Conservation (phyloP, 805 yeast species). For the Babjeviella inositovora region DNA sequence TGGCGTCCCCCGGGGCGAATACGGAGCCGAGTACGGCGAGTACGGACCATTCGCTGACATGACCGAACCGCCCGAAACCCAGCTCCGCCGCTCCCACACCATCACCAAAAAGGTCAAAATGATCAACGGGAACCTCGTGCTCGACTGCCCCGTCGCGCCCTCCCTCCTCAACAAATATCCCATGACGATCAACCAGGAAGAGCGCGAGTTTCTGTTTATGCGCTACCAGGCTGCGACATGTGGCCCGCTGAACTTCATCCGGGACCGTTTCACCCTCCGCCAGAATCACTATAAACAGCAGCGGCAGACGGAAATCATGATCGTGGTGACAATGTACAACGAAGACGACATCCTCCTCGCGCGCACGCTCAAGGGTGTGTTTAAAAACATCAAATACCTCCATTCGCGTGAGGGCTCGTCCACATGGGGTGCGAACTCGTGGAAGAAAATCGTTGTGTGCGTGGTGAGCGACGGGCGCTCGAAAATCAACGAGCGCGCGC, state of each 20-base stretch:
- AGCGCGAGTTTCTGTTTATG: conserved; percentile 41
- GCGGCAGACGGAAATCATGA: conserved; percentile 42
- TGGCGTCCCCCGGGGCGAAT: no score
- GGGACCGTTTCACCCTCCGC: conserved; percentile 38
- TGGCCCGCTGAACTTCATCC: conserved; percentile 49
- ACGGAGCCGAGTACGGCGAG: no score
- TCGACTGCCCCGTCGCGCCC: conserved; percentile 82
- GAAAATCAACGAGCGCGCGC: conserved; percentile 45
- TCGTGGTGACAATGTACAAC: conserved; percentile 51
- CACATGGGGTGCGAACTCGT: conserved; percentile 29
- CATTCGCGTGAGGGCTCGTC: conserved; percentile 27
- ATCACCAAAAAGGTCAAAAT: conserved; percentile 29
- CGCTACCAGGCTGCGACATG: conserved; percentile 51
- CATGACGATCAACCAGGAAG: conserved; percentile 9
- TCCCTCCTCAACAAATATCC: conserved; percentile 39
- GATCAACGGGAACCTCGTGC: conserved; percentile 65
- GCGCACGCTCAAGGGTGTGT: conserved; percentile 45
- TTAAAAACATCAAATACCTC: conserved; percentile 46
- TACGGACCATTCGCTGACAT: no score
- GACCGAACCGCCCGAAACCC: no score
- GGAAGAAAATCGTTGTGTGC: conserved; percentile 51
- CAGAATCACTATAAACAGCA: conserved; percentile 34
- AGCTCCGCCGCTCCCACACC: no score
- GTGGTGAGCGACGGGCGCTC: conserved; percentile 52
- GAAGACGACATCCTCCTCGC: conserved; percentile 50